These are phyloP conservation scores for Saccharomyces mikatae DNA, from an alignment of 805 yeast species.

Conservation along the genomic window DNA sequence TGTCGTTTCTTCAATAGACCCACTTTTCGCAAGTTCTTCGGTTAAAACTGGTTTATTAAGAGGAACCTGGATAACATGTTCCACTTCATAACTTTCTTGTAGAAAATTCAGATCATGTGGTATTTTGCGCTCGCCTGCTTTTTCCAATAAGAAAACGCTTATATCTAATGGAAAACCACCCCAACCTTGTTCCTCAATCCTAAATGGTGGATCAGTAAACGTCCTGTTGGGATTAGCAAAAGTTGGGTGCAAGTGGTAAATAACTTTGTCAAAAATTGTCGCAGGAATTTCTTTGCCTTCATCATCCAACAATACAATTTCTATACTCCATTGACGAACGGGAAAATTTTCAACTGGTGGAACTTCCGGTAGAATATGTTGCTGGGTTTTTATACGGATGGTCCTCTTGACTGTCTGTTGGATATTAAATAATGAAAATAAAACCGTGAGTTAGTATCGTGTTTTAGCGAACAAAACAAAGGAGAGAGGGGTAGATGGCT, in stretches of 20 bases:
- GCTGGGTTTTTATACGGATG: conserved; percentile 78
- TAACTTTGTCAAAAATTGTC: conserved; percentile 80
- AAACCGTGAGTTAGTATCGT: not conserved
- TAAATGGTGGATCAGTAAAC: conserved; percentile 76
- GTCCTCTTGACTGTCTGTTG: conserved; percentile 62
- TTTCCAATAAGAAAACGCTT: conserved; percentile 71
- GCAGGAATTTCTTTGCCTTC: conserved; percentile 86
- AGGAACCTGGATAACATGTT: conserved; percentile 72
- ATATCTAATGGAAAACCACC: conserved; percentile 92
- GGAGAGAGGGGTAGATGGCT: not conserved
- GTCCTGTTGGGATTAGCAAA: conserved; percentile 82
- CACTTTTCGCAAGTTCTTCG: conserved; percentile 69
- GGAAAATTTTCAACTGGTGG: conserved; percentile 90
- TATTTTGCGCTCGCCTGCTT: conserved; percentile 79
- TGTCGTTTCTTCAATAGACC: conserved; percentile 60
- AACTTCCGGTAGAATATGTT: conserved; percentile 70
- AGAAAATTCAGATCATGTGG: conserved; percentile 85
- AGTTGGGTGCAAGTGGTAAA: conserved; percentile 91
- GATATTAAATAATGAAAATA: not conserved
- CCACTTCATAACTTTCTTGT: conserved; percentile 67
- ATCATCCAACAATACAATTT: conserved; percentile 65
- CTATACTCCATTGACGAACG: conserved; percentile 87
- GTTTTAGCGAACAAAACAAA: not conserved
- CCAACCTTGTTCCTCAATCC: conserved; percentile 92
- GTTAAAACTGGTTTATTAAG: conserved; percentile 65